phyloP scores from a whole-genome alignment of 768 basidiomycete genomes.

The Termitomyces titanicus region DNA sequence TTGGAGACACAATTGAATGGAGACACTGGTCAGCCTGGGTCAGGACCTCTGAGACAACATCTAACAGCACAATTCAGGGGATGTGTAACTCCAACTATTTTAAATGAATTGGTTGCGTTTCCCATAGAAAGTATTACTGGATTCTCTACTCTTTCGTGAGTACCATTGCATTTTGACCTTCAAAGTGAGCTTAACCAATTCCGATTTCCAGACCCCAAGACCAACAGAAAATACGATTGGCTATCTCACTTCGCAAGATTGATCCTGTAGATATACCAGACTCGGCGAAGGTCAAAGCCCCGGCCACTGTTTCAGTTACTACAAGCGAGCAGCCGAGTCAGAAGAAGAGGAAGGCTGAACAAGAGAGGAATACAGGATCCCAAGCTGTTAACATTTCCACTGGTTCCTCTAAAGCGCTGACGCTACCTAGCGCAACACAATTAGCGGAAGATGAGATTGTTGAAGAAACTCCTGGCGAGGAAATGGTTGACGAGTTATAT shows the following conservation, averaged over 20 bases:
- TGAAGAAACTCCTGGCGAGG: conserved; percentile 43
- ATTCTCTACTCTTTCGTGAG: conserved; percentile 50
- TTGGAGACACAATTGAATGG: conserved; percentile 70
- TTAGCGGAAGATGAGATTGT: conserved; percentile 35
- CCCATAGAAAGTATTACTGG: conserved; percentile 44
- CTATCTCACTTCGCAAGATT: conserved; percentile 50
- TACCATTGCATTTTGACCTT: background rate
- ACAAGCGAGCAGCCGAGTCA: conserved; percentile 23
- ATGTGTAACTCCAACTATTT: conserved; percentile 60
- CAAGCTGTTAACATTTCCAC: background rate
- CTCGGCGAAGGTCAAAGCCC: conserved; percentile 28
- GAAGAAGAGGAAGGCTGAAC: conserved; percentile 42
- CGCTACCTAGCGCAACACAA: conserved; percentile 13
- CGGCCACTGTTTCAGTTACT: background rate
- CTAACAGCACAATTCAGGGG: conserved; percentile 43
- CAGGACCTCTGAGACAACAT: background rate
- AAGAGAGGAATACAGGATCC: conserved; percentile 17
- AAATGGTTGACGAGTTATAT: conserved; percentile 65
- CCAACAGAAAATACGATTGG: conserved; percentile 57
- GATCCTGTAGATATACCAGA: conserved; percentile 56
- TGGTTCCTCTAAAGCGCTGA: conserved; percentile 1
- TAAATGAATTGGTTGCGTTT: conserved; percentile 43
- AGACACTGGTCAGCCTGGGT: conserved; percentile 58
- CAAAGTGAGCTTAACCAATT: background rate
- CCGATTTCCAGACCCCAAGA: conserved; percentile 45